A percentile compares a stretch with the other conserved stretches of the same genome.
These are phyloP conservation scores for Stenocarpella maydis DNA, from an alignment of 2,329 filamentous ascomycete species.

Conservation along the genomic window DNA sequence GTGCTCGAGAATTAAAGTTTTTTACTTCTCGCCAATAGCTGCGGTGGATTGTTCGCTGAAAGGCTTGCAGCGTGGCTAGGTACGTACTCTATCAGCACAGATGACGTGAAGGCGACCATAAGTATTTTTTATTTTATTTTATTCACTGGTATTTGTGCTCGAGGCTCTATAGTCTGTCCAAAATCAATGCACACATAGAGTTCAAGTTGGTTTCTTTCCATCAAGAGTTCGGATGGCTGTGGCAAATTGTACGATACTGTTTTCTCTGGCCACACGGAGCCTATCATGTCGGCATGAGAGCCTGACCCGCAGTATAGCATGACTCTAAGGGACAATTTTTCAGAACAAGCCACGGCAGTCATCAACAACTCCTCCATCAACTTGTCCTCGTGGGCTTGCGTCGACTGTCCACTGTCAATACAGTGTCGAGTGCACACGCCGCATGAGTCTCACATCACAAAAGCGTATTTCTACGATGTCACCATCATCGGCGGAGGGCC, in stretches of 20 bases:
- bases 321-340: slow-evolving; percentile 5
- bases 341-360: not conserved
- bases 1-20: not conserved
- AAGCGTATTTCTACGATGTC: slow-evolving; percentile 34
- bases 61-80: not conserved
- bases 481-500: slow-evolving; percentile 63
- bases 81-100: not conserved
- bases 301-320: slow-evolving; percentile 22
- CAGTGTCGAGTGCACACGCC: not conserved
- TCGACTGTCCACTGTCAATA: not conserved
- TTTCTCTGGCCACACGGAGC: not conserved
- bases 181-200: not conserved
- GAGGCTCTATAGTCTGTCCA: not conserved
- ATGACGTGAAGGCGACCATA: no score
- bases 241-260: not conserved
- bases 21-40: not conserved
- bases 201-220: no score
- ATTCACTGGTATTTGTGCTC: no score
- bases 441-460: not conserved
- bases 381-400: not conserved
- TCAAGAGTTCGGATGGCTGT: not conserved
- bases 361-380: no score
- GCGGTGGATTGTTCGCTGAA: not conserved
- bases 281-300: not conserved
- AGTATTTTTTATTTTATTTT: no score